Evolutionary conservation across 2,329 filamentous ascomycete genomes (phyloP), one percentile per base, ranked within the genome.

Genomic region (Alternaria arbusti): DNA sequence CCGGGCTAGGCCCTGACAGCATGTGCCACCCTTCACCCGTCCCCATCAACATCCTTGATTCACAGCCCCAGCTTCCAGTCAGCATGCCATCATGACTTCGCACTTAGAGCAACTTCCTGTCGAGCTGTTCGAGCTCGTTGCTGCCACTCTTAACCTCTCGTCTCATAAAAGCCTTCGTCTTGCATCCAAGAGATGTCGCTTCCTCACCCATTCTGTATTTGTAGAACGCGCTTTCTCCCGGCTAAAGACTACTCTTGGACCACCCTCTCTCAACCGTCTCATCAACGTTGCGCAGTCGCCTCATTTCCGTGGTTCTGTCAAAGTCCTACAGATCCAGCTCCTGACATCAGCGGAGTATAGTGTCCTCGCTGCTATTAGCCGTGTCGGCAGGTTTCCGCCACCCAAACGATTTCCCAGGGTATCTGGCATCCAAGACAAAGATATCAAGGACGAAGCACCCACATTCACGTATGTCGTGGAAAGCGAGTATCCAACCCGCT

Each of bases 41-140:
- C 47, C 46, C 23, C 32, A n/a, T 44, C 30, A 26, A n/a, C 36
- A 49, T 45, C 20, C n/a, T 17, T 30, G 22, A 28, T 44, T 6
- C 22, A 43, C 17, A 9, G 30, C 22, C 50, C 26, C 49, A 52
- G 22, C 49, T 36, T 17, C 30, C 30, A 9, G 11, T 52, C 49
- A 52, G 17, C 11, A 40, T 52, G 49, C 8, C 32, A 12, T 25
- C 17, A 78, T 76, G 72, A 51, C 61, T 50, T 69, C 74, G 45
- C 62, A 55, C 5, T 61, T 78, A 26, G 74, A 75, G 52, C 54
- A 61, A 45, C 73, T 78, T 47, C 73, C 74, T 20, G 67, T 71
- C 15, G 76, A 78, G 71, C 64, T 77, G 7, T 68, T 74, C 36
- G 74, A 77, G 23, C 55, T 72, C 26, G 64, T 77, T 26, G 63